phyloP scores from a whole-genome alignment of 139 green algal genomes.

The Penium margaritaceum region DNA sequence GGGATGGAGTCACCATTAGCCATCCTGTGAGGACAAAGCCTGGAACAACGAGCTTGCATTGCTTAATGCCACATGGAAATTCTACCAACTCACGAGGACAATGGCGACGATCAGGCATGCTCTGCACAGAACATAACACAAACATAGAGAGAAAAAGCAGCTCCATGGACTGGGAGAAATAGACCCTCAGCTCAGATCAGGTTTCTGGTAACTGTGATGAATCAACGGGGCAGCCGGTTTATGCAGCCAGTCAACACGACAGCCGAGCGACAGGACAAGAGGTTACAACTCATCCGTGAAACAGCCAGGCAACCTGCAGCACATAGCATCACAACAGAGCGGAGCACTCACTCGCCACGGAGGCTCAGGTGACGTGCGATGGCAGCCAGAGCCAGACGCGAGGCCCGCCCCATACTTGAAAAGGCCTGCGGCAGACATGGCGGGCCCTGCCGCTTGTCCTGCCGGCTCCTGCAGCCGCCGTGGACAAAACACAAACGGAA shows the following conservation, averaged over 20 bases:
- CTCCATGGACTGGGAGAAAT: background rate
- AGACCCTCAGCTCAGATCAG: background rate
- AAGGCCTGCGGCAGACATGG: too few species aligned
- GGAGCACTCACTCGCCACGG: slow-evolving; percentile 22
- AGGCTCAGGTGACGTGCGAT: slow-evolving; percentile 21
- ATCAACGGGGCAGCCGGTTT: background rate
- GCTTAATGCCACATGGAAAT: background rate
- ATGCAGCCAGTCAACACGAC: background rate
- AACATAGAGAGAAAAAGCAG: background rate
- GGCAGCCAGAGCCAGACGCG: slow-evolving; percentile 13
- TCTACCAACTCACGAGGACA: too few species aligned
- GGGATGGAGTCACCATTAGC: background rate
- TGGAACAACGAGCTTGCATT: background rate
- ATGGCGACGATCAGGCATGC: too few species aligned
- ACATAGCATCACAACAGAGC: background rate
- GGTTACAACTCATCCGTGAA: background rate
- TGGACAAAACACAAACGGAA: too few species aligned
- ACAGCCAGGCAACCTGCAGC: background rate
- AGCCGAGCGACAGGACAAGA: background rate
- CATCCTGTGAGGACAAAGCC: background rate
- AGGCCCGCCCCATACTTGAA: background rate
- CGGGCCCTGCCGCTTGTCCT: too few species aligned
- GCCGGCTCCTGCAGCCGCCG: too few species aligned
- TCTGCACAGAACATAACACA: background rate
- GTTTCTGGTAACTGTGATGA: background rate